Evolutionary conservation across 169 alveolate species (phyloP).

Genomic region (Cryptosporidium ubiquitum): DNA sequence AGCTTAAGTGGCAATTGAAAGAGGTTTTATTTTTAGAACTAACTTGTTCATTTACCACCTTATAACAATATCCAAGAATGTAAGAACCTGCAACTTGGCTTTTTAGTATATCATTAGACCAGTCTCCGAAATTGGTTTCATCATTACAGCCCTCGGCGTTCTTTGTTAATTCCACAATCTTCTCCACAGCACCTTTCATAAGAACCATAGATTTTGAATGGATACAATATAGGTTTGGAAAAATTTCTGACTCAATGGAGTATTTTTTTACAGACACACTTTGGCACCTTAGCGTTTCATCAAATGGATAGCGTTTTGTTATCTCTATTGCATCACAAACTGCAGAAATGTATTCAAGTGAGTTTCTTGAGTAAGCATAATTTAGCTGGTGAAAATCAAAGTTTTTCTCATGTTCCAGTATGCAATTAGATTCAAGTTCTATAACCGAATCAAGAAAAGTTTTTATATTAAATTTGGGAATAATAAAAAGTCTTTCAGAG

Average conservation of each 20-base stretch:
- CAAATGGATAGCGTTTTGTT: constrained; percentile 54
- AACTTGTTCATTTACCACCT: neutral
- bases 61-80: constrained; percentile 45
- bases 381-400: neutral
- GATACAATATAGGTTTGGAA: neutral
- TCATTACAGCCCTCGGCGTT: neutral
- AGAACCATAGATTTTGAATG: neutral
- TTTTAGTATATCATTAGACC: constrained; percentile 2
- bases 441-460: neutral
- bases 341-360: constrained; percentile 26
- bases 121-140: constrained; percentile 2
- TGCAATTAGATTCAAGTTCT: neutral
- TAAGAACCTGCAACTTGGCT: constrained; percentile 56
- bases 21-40: neutral
- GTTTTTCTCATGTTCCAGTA: neutral
- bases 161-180: constrained; percentile 2
- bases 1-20: neutral
- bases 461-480: constrained; percentile 6
- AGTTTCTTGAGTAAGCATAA: neutral
- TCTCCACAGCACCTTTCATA: constrained; percentile 61
- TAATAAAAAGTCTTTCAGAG: constrained; percentile 37
- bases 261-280: constrained; percentile 23
- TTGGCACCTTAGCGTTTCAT: constrained; percentile 24
- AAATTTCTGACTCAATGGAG: neutral
- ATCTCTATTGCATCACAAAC: constrained; percentile 19